phyloP scores from a whole-genome alignment of 208 protist genomes.

The Porcisia hertigi region DNA sequence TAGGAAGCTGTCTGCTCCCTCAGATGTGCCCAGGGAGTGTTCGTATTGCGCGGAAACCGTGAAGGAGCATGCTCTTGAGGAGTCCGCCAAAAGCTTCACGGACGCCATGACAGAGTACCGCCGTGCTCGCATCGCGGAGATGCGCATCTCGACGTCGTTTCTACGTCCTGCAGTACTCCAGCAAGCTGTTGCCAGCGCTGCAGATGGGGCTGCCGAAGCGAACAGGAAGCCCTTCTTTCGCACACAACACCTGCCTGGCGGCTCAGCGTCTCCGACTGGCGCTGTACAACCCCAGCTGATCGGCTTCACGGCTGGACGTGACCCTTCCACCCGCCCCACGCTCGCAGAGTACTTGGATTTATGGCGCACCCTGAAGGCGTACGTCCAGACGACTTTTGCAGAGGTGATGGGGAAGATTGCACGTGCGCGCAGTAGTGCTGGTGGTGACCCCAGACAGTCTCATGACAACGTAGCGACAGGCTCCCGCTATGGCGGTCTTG shows the following conservation, averaged over 20 bases:
- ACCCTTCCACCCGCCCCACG: conserved; percentile 8
- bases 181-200: conserved; percentile 4
- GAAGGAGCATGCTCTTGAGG: conserved; percentile 2
- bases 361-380: conserved; percentile 29
- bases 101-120: conserved; percentile 11
- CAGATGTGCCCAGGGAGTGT: not conserved
- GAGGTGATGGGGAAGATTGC: conserved; percentile 11
- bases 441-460: not conserved
- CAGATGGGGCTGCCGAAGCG: not conserved
- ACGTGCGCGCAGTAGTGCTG: not conserved
- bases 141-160: conserved; percentile 24
- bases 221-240: not conserved
- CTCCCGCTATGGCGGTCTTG: conserved; percentile 13
- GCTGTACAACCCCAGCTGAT: conserved; percentile 8
- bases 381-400: conserved; percentile 25
- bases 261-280: not conserved
- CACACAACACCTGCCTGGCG: not conserved
- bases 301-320: conserved; percentile 20
- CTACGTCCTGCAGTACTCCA: conserved; percentile 26
- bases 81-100: conserved; percentile 3
- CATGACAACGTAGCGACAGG: not conserved
- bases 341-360: conserved; percentile 30
- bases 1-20: not conserved
- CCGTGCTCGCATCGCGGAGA: conserved; percentile 8
- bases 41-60: not conserved